These are phyloP conservation scores for Croton setiger DNA, from an alignment of 441 rosid species.

Conservation along the genomic window DNA sequence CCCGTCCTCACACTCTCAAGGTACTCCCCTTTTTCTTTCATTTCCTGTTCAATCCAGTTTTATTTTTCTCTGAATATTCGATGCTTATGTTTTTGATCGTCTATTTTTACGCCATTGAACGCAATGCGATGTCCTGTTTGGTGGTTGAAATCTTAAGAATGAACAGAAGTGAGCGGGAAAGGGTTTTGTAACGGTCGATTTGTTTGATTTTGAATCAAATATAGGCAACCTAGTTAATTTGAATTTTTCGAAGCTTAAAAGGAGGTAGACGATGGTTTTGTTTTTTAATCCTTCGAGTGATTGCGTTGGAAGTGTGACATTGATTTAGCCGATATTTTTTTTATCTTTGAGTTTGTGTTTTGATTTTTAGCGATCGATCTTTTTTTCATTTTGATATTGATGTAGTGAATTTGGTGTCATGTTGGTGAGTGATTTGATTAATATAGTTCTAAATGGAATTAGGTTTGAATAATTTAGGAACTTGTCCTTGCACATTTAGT, in stretches of 20 bases:
- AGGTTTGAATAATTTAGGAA: background rate
- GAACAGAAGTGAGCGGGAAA: background rate
- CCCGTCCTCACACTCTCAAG: constrained; percentile 49
- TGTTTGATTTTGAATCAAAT: background rate
- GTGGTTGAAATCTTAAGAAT: background rate
- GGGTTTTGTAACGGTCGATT: background rate
- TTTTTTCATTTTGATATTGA: background rate
- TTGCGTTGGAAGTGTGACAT: background rate
- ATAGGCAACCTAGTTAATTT: background rate
- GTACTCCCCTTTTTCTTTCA: constrained; percentile 22
- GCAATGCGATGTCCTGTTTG: constrained; percentile 7
- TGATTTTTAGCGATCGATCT: background rate
- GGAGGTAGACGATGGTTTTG: background rate
- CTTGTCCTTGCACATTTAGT: background rate
- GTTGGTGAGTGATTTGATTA: background rate
- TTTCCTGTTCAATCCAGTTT: background rate
- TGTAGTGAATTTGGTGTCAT: background rate
- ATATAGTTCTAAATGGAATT: background rate
- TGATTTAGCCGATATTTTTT: background rate
- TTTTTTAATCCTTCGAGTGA: background rate
- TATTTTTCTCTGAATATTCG: background rate
- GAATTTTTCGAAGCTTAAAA: background rate
- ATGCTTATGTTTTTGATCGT: constrained; percentile 6
- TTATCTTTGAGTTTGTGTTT: background rate
- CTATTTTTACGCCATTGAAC: background rate